Evolutionary conservation across 2,329 filamentous ascomycete species (phyloP).

Genomic region (Apiospora malaysiana): DNA sequence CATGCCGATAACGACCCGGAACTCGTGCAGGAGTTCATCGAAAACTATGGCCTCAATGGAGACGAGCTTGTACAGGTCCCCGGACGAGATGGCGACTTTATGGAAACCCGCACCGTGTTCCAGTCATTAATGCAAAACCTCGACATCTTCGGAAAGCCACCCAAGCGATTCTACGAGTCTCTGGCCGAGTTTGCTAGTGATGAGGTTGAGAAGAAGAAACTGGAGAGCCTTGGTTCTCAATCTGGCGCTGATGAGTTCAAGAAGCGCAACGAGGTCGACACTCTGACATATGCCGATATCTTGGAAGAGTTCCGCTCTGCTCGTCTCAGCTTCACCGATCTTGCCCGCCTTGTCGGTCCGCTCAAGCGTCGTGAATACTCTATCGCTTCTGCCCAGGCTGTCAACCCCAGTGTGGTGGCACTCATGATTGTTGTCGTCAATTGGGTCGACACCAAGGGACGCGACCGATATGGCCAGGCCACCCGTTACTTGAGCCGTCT

Average conservation of each 20-base stretch:
- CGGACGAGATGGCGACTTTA: constrained; percentile 76
- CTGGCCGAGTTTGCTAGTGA: constrained; percentile 86
- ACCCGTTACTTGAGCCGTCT: constrained; percentile 87
- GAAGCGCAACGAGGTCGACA: constrained; percentile 88
- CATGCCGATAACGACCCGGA: constrained; percentile 90
- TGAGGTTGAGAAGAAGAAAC: constrained; percentile 79
- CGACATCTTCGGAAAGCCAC: constrained; percentile 95
- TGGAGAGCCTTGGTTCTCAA: constrained; percentile 76
- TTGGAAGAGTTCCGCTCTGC: constrained; percentile 90
- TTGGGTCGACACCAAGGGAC: constrained; percentile 89
- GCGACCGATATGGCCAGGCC: constrained; percentile 89
- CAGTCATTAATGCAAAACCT: constrained; percentile 91
- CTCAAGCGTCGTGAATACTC: constrained; percentile 98
- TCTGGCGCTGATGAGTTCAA: constrained; percentile 92
- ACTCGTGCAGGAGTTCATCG: constrained; percentile 84
- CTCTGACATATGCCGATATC: constrained; percentile 87
- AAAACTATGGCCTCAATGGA: constrained; percentile 83
- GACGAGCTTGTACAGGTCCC: constrained; percentile 91
- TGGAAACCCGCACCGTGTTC: constrained; percentile 91
- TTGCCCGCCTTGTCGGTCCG: constrained; percentile 84
- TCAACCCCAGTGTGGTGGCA: constrained; percentile 86
- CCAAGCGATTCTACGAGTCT: constrained; percentile 96
- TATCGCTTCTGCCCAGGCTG: constrained; percentile 96
- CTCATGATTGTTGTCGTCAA: constrained; percentile 97
- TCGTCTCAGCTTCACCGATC: constrained; percentile 85